Percentiles rank a stretch among this genome's conserved stretches.
These are phyloP conservation scores for Russula vinacea DNA, from an alignment of 768 basidiomycete genomes.

Conservation along the genomic window DNA sequence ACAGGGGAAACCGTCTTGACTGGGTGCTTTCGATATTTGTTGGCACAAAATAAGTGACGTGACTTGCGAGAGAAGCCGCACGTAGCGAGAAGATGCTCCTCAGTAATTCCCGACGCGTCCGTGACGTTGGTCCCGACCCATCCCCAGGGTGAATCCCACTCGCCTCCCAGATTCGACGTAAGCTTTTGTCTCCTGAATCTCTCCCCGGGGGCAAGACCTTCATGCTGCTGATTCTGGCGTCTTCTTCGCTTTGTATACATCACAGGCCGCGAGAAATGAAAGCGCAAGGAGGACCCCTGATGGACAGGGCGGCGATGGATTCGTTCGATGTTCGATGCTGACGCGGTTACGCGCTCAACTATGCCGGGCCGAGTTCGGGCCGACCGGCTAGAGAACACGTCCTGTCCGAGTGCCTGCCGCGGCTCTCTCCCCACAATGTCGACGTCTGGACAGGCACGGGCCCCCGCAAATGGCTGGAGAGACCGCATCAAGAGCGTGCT, in stretches of 20 bases:
- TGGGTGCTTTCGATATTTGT: constrained; percentile 46
- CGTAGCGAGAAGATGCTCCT: constrained; percentile 60
- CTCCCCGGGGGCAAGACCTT: constrained; percentile 61
- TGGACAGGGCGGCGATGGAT: constrained; percentile 3
- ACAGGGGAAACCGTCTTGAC: constrained; percentile 25
- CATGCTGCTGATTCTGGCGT: constrained; percentile 44
- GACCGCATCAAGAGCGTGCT: constrained; percentile 13
- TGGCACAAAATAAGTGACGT: constrained; percentile 52
- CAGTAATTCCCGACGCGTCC: constrained; percentile 55
- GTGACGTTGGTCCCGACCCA: constrained; percentile 74
- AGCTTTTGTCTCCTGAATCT: constrained; percentile 56
- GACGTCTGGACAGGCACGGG: not conserved
- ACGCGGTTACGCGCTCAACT: constrained; percentile 9
- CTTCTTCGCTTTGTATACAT: constrained; percentile 63
- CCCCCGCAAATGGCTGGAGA: not conserved
- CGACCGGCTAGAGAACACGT: not conserved
- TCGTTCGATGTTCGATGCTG: constrained; percentile 13
- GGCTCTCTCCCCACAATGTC: constrained; percentile 1
- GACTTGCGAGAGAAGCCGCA: constrained; percentile 63
- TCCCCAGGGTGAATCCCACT: constrained; percentile 55
- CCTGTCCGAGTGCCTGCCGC: not conserved
- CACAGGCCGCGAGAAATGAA: constrained; percentile 21
- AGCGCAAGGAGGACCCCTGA: not conserved
- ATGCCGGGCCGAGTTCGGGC: constrained; percentile 14
- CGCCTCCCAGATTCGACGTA: constrained; percentile 36